These are phyloP conservation scores for Exutisphaerella laricina DNA, from an alignment of 2,329 filamentous ascomycete species.

Conservation along the genomic window DNA sequence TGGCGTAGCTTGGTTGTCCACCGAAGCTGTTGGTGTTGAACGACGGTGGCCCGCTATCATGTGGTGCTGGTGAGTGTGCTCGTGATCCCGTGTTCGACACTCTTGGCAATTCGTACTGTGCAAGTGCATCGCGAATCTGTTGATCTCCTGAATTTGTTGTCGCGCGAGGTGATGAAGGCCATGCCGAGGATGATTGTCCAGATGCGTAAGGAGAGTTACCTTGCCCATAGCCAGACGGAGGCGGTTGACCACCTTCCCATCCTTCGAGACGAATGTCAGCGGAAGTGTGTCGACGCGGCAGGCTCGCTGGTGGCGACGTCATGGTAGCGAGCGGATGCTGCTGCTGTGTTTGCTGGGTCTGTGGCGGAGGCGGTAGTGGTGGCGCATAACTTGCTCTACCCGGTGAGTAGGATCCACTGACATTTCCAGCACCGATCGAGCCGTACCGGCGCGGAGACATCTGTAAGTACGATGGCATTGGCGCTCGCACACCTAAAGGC, in stretches of 20 bases:
- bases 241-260: slow-evolving; percentile 68
- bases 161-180: slow-evolving; percentile 59
- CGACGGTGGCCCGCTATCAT: slow-evolving; percentile 30
- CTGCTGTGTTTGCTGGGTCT: slow-evolving; percentile 49
- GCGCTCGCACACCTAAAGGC: slow-evolving; percentile 65
- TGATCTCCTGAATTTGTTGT: slow-evolving; percentile 51
- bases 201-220: slow-evolving; percentile 58
- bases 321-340: slow-evolving; percentile 56
- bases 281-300: slow-evolving; percentile 82
- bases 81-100: slow-evolving; percentile 37
- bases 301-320: slow-evolving; percentile 56
- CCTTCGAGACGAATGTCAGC: slow-evolving; percentile 76
- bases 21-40: slow-evolving; percentile 47
- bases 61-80: slow-evolving; percentile 47
- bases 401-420: slow-evolving; percentile 59
- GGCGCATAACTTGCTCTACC: slow-evolving; percentile 59
- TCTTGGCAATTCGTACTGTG: slow-evolving; percentile 59
- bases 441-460: slow-evolving; percentile 77
- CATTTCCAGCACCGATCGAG: slow-evolving; percentile 63
- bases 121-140: slow-evolving; percentile 56
- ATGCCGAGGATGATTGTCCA: slow-evolving; percentile 56
- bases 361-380: slow-evolving; percentile 46
- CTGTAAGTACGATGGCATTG: slow-evolving; percentile 75
- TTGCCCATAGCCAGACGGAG: slow-evolving; percentile 42
- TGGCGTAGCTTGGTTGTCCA: slow-evolving; percentile 45